These are phyloP conservation scores for Coemansia sp. DNA, from an alignment of 192 early-diverging fungal genomes.

Conservation along the genomic window DNA sequence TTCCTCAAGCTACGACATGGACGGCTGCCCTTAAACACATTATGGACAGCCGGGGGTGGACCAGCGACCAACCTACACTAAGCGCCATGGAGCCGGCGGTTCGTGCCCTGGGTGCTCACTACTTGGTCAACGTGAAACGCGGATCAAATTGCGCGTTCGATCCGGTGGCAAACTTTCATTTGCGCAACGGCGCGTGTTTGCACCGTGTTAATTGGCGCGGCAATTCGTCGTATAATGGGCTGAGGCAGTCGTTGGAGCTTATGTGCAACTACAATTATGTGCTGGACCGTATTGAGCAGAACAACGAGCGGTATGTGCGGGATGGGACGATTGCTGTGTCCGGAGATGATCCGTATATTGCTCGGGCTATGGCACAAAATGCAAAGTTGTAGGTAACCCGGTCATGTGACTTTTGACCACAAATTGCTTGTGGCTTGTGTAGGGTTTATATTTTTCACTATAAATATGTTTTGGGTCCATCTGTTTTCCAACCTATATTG, in stretches of 20 bases:
- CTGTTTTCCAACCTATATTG: too few relatives aligned
- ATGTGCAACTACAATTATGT: constrained; percentile 96
- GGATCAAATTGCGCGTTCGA: constrained; percentile 65
- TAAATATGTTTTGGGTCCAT: too few relatives aligned
- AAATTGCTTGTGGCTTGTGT: neutral
- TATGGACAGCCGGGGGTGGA: constrained; percentile 46
- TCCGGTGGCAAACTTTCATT: constrained; percentile 94
- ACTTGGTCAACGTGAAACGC: constrained; percentile 38
- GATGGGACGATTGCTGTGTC: constrained; percentile 63
- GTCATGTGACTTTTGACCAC: constrained; percentile 6
- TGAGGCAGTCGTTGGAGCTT: constrained; percentile 83
- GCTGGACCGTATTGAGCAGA: constrained; percentile 70
- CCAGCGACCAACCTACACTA: constrained; percentile 25
- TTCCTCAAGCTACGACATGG: constrained; percentile 34
- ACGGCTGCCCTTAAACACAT: constrained; percentile 40
- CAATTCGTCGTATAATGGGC: constrained; percentile 77
- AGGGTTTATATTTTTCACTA: too few relatives aligned
- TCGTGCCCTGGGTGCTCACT: constrained; percentile 42
- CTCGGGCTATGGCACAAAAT: neutral
- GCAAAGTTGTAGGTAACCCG: constrained; percentile 25
- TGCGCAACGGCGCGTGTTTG: constrained; percentile 90
- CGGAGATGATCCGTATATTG: constrained; percentile 36
- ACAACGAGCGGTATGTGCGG: constrained; percentile 73
- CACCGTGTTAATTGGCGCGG: constrained; percentile 88
- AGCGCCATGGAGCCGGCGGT: constrained; percentile 50